These are phyloP conservation scores for Macrophomina phaseolina DNA, from an alignment of 2,329 filamentous ascomycete genomes.

Conservation along the genomic window DNA sequence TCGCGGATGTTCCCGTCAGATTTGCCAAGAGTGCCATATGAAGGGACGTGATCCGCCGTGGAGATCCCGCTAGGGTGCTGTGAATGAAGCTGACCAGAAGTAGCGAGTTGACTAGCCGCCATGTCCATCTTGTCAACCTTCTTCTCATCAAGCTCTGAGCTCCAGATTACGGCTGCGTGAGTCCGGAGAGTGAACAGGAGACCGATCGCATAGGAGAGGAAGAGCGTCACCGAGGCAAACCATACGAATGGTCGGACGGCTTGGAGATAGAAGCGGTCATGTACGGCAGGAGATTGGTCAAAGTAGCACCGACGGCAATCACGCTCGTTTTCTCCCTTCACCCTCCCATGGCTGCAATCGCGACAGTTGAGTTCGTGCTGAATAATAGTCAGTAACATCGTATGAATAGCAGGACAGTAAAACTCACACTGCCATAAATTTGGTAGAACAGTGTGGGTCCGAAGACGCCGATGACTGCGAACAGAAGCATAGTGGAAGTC, in stretches of 20 bases:
- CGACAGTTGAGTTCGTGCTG: constrained; percentile 89
- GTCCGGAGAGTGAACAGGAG: constrained; percentile 95
- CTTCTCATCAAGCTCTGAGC: constrained; percentile 68
- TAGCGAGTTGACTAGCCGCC: constrained; percentile 41
- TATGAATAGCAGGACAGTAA: not conserved
- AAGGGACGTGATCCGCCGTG: constrained; percentile 31
- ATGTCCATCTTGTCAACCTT: constrained; percentile 48
- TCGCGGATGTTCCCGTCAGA: constrained; percentile 72
- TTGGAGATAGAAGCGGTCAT: constrained; percentile 87
- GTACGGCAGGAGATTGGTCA: constrained; percentile 80
- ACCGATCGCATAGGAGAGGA: constrained; percentile 91
- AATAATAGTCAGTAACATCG: constrained; percentile 41
- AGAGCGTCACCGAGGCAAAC: constrained; percentile 81
- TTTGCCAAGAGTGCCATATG: constrained; percentile 33
- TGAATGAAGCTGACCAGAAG: constrained; percentile 35
- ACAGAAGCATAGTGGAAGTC: constrained; percentile 96
- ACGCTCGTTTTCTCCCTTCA: constrained; percentile 57
- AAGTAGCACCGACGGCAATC: constrained; percentile 96
- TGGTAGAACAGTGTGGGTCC: constrained; percentile 97
- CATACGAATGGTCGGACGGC: constrained; percentile 95
- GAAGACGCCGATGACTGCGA: constrained; percentile 94
- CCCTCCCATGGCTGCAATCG: constrained; percentile 59
- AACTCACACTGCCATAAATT: constrained; percentile 85
- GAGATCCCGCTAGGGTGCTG: constrained; percentile 27
- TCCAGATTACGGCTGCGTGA: constrained; percentile 97